Conservation (phyloP, 163 green algal genomes). For the Scenedesmus sp. region DNA sequence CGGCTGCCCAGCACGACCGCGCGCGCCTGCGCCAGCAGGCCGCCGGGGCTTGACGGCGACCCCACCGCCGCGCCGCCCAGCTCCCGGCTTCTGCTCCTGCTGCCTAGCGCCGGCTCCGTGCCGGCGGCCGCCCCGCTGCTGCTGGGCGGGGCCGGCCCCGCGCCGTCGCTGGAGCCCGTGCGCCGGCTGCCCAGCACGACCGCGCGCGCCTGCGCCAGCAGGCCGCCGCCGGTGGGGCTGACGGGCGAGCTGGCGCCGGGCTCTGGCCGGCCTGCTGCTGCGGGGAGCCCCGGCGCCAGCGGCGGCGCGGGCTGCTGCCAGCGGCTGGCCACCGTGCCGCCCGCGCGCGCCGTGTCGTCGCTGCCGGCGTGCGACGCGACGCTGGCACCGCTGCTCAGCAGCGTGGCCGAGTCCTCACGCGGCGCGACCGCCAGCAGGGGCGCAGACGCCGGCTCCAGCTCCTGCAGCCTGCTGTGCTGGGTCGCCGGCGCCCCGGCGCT, state of each 20-base stretch:
- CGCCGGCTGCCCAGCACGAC: conserved; percentile 30
- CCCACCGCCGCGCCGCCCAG: background rate
- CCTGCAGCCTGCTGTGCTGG: background rate
- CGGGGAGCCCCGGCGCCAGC: background rate
- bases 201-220: conserved; percentile 25
- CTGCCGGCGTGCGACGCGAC: no score
- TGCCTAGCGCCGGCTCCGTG: background rate
- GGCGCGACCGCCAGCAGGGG: background rate
- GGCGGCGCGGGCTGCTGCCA: background rate
- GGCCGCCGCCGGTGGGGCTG: background rate
- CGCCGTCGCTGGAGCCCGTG: background rate
- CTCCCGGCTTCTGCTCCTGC: background rate
- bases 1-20: conserved; percentile 32
- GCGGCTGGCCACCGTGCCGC: background rate
- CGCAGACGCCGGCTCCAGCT: background rate
- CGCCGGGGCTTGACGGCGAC: background rate
- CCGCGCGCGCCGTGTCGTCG: background rate
- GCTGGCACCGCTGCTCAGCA: no score
- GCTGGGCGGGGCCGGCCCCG: background rate
- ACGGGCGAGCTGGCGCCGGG: background rate
- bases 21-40: conserved; percentile 23
- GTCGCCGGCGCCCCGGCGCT: no score
- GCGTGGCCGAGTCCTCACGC: conserved; percentile 1
- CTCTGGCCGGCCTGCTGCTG: background rate
- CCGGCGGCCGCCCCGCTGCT: background rate